Base-by-base conservation (phyloP, 2,329 filamentous ascomycete species). In the Achaetomium macrosporum region DNA sequence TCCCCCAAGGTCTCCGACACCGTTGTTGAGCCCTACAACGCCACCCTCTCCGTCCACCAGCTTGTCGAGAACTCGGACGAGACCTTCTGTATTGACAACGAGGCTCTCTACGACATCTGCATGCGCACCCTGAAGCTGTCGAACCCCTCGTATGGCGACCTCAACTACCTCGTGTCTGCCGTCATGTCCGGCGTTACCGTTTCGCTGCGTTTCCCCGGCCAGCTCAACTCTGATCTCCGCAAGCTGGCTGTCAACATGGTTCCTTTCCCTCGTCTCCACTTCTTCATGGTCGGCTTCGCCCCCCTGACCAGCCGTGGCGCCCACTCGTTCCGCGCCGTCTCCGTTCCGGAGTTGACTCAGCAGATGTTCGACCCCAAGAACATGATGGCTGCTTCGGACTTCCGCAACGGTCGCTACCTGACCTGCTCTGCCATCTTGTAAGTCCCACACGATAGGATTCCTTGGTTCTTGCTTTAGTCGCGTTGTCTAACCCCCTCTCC, bases 331-430 rank as follows among this genome's bases (percentile, higher is more conserved):
- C 93, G 93, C 71, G 92, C 93, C 64, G 88, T 97, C 74, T 91
- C 87, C 69, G 93, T 99, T 58, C 92, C 93, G 54, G 93, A 99
- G 82, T 84, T 99, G 74, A 97, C 93, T 68, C 93, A 99, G 82
- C 93, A 99, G 77, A 97, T 99, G 90, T 99, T 95, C 82, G 93
- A 99, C 81, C 92, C 93, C 69, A 99, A 97, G 90, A 99, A 99
- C 87, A 99, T 99, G 92, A 99, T 99, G 93, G 93, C 93, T 77
- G 93, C 93, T 62, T 95, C 91, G 61, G 93, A 99, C 81, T 99
- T 99, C 90, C 90, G 93, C 69, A 99, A 97, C 76, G 93, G 93
- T 74, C 93, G 93, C 69, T 99, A 99, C 83, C 85, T 99, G 70
- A 99, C 93, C 66, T 99, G 93, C 87, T 97, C 87, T 74, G 91